A percentile compares a stretch with the other conserved stretches of the same genome.
phyloP scores from a whole-genome alignment of 2,329 filamentous ascomycete genomes.

The Aspergillus uvarum region DNA sequence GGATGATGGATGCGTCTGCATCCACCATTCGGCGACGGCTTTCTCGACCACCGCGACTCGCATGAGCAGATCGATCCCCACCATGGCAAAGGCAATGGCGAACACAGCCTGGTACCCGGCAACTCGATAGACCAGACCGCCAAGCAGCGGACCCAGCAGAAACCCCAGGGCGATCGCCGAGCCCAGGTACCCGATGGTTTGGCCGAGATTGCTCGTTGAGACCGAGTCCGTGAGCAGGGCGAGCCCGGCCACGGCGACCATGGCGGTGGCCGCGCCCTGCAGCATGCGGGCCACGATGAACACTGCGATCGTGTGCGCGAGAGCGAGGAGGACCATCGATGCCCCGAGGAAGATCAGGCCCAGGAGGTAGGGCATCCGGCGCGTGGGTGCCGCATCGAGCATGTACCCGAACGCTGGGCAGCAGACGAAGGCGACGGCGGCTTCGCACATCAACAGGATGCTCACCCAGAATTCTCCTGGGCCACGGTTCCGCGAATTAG shows the following conservation, averaged over 20 bases:
- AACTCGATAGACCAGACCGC: conserved; percentile 61
- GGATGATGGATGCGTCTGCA: conserved; percentile 27
- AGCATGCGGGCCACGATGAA: conserved; percentile 55
- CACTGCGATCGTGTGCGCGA: conserved; percentile 50
- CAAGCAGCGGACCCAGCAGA: conserved; percentile 58
- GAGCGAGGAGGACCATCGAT: conserved; percentile 56
- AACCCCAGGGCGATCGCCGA: conserved; percentile 60
- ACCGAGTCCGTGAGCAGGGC: conserved; percentile 62
- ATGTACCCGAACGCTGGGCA: conserved; percentile 32
- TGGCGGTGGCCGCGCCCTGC: conserved; percentile 58
- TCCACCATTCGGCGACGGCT: conserved; percentile 49
- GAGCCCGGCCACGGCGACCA: conserved; percentile 61
- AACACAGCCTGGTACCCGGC: conserved; percentile 61
- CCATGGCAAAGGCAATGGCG: conserved; percentile 53
- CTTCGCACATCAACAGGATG: conserved; percentile 31
- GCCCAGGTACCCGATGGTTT: conserved; percentile 58
- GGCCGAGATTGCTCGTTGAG: conserved; percentile 56
- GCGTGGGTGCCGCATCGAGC: conserved; percentile 36
- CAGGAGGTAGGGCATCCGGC: conserved; percentile 58
- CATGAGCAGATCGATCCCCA: conserved; percentile 60
- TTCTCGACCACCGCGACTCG: conserved; percentile 64
- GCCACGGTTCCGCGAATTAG: not conserved
- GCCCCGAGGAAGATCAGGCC: conserved; percentile 54
- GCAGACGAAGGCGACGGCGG: conserved; percentile 27
- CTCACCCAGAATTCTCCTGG: conserved; percentile 32